Evolutionary conservation across 331 rosid species (phyloP), one percentile per base, ranked within the genome.

Genomic region (Acacia pycnantha): DNA sequence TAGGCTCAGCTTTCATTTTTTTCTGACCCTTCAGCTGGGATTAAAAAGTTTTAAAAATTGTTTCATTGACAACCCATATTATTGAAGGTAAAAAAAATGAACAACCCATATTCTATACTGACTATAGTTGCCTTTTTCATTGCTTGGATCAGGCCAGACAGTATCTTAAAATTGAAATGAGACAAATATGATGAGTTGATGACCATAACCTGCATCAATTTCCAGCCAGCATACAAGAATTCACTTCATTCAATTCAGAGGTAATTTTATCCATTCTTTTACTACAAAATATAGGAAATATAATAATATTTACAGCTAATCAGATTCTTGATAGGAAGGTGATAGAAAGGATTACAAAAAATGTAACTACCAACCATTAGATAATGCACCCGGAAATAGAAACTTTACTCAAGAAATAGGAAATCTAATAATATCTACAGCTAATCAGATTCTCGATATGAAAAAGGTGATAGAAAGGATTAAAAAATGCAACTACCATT

Each of bases 401-500:
- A 54, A 8, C 11, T 54, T 54, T 11, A 61, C 59, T 73, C 53
- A 71, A 56, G n/a, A 56, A n/a, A 62, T 43, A 24, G 37, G 46
- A 37, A 83, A 76, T 22, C 41, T 31, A 58, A 58, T 22, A 40
- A 59, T 16, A 73, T 35, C 33, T n/a, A 26, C 24, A 21, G 72
- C 54, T 76, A 73, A 24, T 66, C 35, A 59, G 74, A 43, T 70
- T 24, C 72, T 50, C 70, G 56, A 47, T 67, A 65, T 65, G 22
- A 54, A 76, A 41, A 53, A 80, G 73, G 56, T 18, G 59, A 50
- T 19, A 66, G 46, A 74, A n/a, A 74, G 54, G 79, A 37, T 54
- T 37, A 77, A 61, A 79, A 46, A 47, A 44, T 24, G 77, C 62
- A 79, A 68, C 81, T 74, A 74, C 67, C 26, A 46, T 40, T 26